These are phyloP conservation scores for Carex scoparia DNA, from an alignment of 176 grass and related monocot genomes.

Conservation along the genomic window DNA sequence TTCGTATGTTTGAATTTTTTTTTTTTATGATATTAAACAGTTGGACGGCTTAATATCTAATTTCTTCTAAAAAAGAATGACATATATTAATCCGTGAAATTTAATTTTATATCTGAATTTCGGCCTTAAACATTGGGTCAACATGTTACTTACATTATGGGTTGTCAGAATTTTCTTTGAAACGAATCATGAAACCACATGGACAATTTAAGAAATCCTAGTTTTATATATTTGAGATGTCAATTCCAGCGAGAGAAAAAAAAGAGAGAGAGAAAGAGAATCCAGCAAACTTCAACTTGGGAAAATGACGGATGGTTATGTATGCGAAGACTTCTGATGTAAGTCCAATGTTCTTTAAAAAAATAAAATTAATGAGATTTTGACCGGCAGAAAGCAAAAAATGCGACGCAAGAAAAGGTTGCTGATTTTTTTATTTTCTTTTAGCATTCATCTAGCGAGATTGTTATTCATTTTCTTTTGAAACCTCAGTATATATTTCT, in stretches of 20 bases:
- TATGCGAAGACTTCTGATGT: background rate
- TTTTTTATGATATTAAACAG: too few relatives aligned
- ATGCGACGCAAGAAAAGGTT: background rate
- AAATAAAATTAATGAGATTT: background rate
- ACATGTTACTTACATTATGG: background rate
- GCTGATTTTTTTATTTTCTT: background rate
- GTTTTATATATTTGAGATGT: background rate
- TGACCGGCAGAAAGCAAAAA: background rate
- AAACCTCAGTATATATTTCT: background rate
- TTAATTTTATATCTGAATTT: background rate
- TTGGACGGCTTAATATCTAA: too few relatives aligned
- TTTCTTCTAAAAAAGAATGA: background rate
- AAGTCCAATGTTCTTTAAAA: background rate
- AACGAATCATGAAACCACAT: background rate
- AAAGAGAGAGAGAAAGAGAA: background rate
- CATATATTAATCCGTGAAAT: background rate
- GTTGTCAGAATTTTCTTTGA: background rate
- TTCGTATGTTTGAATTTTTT: too few relatives aligned
- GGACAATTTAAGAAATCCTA: background rate
- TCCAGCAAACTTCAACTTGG: background rate
- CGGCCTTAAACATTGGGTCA: background rate
- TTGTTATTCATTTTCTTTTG: background rate
- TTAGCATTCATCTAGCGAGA: background rate
- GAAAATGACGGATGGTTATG: background rate
- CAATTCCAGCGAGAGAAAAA: background rate